A percentile compares a stretch with the other conserved stretches of the same genome.
Evolutionary conservation across 1,139 yeast species (phyloP).

Genomic region (Suhomyces chickasaworum): DNA sequence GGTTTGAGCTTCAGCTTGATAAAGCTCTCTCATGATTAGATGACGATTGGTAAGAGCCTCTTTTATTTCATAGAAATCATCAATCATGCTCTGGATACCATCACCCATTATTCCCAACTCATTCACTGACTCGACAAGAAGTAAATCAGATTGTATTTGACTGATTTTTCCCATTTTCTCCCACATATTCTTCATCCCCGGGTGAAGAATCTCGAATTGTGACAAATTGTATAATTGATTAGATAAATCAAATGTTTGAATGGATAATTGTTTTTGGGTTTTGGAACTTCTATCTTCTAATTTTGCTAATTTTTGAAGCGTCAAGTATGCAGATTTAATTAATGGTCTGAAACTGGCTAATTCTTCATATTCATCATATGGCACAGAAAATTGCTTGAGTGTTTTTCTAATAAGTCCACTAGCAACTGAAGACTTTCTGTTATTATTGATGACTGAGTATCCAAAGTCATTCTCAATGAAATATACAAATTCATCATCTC

Average conservation of each 20-base stretch:
- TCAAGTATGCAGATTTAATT: constrained; percentile 73
- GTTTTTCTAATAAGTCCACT: constrained; percentile 88
- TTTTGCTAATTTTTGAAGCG: constrained; percentile 56
- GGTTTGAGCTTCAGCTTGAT: constrained; percentile 76
- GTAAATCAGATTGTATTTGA: constrained; percentile 73
- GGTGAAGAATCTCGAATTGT: constrained; percentile 49
- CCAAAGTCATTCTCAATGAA: constrained; percentile 90
- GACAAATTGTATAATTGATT: constrained; percentile 51
- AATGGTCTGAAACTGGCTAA: constrained; percentile 84
- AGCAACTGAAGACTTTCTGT: constrained; percentile 61
- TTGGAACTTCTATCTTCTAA: constrained; percentile 58
- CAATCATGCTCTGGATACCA: constrained; percentile 61
- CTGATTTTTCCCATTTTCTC: constrained; percentile 70
- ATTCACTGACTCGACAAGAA: constrained; percentile 69
- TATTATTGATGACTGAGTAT: constrained; percentile 63
- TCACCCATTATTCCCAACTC: constrained; percentile 81
- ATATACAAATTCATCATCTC: constrained; percentile 86
- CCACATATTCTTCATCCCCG: constrained; percentile 85
- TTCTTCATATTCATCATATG: constrained; percentile 82
- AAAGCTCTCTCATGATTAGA: constrained; percentile 82
- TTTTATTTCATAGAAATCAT: constrained; percentile 84
- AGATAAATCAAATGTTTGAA: constrained; percentile 67
- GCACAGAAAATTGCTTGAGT: constrained; percentile 86
- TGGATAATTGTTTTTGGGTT: constrained; percentile 56
- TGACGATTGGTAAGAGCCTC: constrained; percentile 94